A percentile compares a stretch with the other conserved stretches of the same genome.
phyloP scores from a whole-genome alignment of 2,329 filamentous ascomycete species.

The Botryotinia convoluta region DNA sequence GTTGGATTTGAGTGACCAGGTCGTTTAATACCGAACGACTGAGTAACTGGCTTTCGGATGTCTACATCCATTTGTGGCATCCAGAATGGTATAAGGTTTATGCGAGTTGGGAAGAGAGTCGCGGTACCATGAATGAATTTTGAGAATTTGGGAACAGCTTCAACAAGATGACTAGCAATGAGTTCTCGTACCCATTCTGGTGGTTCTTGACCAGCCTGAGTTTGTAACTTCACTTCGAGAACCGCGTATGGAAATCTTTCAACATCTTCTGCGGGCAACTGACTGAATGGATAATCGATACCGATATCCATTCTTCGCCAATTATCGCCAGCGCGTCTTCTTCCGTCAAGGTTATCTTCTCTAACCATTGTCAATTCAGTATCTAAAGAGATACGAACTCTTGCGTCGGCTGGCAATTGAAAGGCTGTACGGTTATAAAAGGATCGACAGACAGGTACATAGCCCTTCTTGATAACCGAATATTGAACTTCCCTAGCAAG shows the following conservation, averaged over 20 bases:
- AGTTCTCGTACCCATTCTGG: constrained; percentile 96
- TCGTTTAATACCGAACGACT: constrained; percentile 87
- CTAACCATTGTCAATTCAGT: constrained; percentile 93
- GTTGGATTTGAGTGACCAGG: constrained; percentile 71
- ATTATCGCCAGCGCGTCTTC: constrained; percentile 73
- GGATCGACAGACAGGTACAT: constrained; percentile 85
- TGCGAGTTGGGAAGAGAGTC: constrained; percentile 79
- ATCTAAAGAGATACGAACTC: constrained; percentile 94
- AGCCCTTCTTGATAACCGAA: constrained; percentile 80
- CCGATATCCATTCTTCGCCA: constrained; percentile 98
- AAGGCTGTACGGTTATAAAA: constrained; percentile 99
- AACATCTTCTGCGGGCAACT: constrained; percentile 80
- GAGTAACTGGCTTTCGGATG: constrained; percentile 86
- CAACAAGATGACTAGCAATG: constrained; percentile 88
- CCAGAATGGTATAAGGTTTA: constrained; percentile 93
- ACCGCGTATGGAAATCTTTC: constrained; percentile 94
- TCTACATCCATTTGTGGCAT: constrained; percentile 98
- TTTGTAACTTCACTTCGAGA: constrained; percentile 96
- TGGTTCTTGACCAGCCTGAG: constrained; percentile 89
- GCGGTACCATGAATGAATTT: constrained; percentile 98
- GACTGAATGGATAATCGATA: constrained; percentile 90
- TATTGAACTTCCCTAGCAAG: constrained; percentile 92
- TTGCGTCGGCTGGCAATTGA: constrained; percentile 91
- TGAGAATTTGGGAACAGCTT: constrained; percentile 98
- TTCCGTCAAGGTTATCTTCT: constrained; percentile 90